Evolutionary conservation across 148 eudicot species (phyloP), one percentile per base, ranked within the genome.

Genomic region (Arctostaphylos glauca): DNA sequence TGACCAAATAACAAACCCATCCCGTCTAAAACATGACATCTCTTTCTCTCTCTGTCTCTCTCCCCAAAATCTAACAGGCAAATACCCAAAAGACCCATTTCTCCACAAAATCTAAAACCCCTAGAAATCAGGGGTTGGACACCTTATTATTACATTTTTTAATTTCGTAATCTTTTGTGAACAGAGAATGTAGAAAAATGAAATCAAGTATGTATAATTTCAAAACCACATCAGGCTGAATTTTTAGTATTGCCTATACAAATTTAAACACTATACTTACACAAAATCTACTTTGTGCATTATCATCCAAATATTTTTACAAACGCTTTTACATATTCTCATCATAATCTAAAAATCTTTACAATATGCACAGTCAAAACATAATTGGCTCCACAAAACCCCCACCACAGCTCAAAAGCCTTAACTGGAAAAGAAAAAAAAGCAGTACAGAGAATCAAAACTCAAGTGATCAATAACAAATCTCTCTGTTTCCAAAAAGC

Each of bases 1-100:
- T 31, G 16, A 53, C 23, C 52, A 58, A 76, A 7, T 64, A 64
- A 76, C 15, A 77, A 77, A 9, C 82, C 60, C 76, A 59, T 62
- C 79, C 59, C 80, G 62, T 16, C 21, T 31, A 4, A 18, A 48
- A 55, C 66, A 38, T 31, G 48, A 41, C 18, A 80, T 80, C 60
- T 23, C 12, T 46, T 58, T 50, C 41, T 21, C 10, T 41, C 48
- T 5, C 56, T 50, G 19, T 21, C 10, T 41, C 48, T 5, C 56
- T 14, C 16, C 18, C 53, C 9, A 8, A 19, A 73, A 46, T 53
- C 21, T 0, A 15, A 53, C 48, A 52, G 23, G 6, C 31, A 54
- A 31, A 58, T 38, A 19, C 16, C 66, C 67, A 48, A 18, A 53
- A 73, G 0, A 47, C 52, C 25, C 49, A 68, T 18, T 47, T 72